Evolutionary conservation across 148 eudicot genomes (phyloP).

Genomic region (Tetragonia tetragonoides): DNA sequence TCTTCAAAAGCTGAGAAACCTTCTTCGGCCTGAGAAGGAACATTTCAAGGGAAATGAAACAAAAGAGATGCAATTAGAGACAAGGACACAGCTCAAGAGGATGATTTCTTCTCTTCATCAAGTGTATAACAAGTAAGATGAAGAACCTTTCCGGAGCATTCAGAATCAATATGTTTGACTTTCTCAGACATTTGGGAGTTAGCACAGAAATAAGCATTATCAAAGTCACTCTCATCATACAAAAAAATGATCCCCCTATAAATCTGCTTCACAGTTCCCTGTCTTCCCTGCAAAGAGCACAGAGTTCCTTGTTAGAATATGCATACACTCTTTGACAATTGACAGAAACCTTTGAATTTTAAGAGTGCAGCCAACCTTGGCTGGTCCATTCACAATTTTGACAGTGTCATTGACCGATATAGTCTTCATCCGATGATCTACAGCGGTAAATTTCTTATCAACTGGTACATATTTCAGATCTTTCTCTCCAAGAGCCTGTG

Average conservation of each 20-base stretch:
- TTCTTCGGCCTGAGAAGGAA: constrained; percentile 49
- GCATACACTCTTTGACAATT: not conserved
- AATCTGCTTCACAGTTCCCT: constrained; percentile 78
- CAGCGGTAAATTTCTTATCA: constrained; percentile 75
- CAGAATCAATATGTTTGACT: constrained; percentile 46
- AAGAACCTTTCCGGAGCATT: constrained; percentile 63
- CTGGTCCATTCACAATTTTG: constrained; percentile 68
- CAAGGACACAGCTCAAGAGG: not conserved
- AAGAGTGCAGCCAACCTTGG: constrained; percentile 51
- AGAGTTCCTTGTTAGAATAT: not conserved
- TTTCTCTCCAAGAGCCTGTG: constrained; percentile 44
- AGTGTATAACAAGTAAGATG: constrained; percentile 1
- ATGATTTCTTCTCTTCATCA: constrained; percentile 9
- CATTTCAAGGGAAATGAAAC: not conserved
- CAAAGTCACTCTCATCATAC: constrained; percentile 69
- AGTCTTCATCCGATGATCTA: constrained; percentile 68
- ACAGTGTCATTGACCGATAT: constrained; percentile 63
- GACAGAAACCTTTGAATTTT: not conserved
- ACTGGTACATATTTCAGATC: constrained; percentile 59
- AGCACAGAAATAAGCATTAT: constrained; percentile 69
- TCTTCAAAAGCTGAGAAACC: constrained; percentile 59
- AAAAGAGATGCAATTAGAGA: not conserved
- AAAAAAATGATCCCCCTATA: constrained; percentile 73
- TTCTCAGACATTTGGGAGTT: constrained; percentile 73
- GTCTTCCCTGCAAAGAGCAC: constrained; percentile 56